These are phyloP conservation scores for Abrus precatorius DNA, from an alignment of 306 rosid species.

Conservation along the genomic window DNA sequence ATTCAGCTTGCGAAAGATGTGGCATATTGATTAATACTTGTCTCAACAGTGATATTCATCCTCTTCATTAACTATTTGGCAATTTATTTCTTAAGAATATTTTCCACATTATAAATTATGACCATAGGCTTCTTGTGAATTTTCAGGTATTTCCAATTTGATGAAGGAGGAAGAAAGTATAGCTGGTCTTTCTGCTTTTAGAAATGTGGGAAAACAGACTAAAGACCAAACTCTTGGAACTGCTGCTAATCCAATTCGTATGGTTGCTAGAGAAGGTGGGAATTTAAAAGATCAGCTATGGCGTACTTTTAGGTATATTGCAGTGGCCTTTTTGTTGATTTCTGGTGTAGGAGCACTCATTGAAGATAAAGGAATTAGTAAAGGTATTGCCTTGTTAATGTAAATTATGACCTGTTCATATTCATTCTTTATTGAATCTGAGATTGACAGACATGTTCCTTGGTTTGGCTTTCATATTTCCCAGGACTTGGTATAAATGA, in stretches of 20 bases:
- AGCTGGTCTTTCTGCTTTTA: conserved; percentile 66
- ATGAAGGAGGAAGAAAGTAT: conserved; percentile 64
- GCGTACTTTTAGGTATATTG: conserved; percentile 77
- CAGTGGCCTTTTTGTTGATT: conserved; percentile 71
- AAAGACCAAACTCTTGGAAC: conserved; percentile 79
- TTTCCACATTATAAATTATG: conserved; percentile 37
- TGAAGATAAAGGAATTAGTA: conserved; percentile 89
- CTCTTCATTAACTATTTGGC: conserved; percentile 1
- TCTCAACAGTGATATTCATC: conserved; percentile 21
- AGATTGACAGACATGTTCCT: conserved; percentile 7
- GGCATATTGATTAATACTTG: conserved; percentile 9
- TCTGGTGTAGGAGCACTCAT: conserved; percentile 86
- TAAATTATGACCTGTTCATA: conserved; percentile 17
- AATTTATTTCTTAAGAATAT: conserved; percentile 20
- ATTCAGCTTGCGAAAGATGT: conserved; percentile 21
- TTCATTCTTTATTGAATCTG: conserved; percentile 6
- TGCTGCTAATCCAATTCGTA: conserved; percentile 77
- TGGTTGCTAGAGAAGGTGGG: conserved; percentile 82
- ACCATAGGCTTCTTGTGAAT: conserved; percentile 34
- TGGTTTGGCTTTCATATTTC: conserved; percentile 20
- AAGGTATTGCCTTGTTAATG: conserved; percentile 63
- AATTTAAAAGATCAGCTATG: conserved; percentile 83
- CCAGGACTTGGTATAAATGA: conserved; percentile 73
- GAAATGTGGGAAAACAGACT: conserved; percentile 62
- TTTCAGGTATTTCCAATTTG: conserved; percentile 67